Percentiles rank a stretch among this genome's conserved stretches.
Evolutionary conservation across 2,329 filamentous ascomycete species (phyloP).

Genomic region (Tolypocladium tundrense): DNA sequence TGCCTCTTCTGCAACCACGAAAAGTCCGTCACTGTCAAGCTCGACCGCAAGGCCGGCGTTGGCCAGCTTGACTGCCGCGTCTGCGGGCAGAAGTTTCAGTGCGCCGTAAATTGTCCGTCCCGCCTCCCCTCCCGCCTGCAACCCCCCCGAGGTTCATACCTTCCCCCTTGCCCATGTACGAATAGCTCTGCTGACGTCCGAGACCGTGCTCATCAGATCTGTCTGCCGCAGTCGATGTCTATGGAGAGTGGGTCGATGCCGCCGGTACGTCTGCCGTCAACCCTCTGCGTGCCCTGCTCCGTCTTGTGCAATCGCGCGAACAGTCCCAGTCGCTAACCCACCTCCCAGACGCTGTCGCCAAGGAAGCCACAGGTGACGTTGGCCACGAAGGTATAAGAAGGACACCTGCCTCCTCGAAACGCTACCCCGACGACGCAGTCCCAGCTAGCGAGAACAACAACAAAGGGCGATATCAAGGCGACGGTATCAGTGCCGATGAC

Average conservation of each 20-base stretch:
- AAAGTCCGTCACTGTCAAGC: slow-evolving; percentile 78
- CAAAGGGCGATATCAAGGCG: slow-evolving; percentile 39
- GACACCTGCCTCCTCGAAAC: slow-evolving; percentile 6
- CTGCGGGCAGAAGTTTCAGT: slow-evolving; percentile 90
- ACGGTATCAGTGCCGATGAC: slow-evolving; percentile 42
- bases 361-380: slow-evolving; percentile 26
- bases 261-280: slow-evolving; percentile 32
- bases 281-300: not conserved
- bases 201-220: slow-evolving; percentile 48
- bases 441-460: slow-evolving; percentile 43
- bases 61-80: slow-evolving; percentile 83
- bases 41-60: slow-evolving; percentile 86
- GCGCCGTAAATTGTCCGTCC: slow-evolving; percentile 74
- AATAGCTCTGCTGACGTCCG: slow-evolving; percentile 6
- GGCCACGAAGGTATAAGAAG: slow-evolving; percentile 16
- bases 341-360: slow-evolving; percentile 37
- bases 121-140: not conserved
- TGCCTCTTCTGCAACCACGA: slow-evolving; percentile 99
- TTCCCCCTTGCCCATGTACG: too few species aligned
- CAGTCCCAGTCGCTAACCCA: not conserved
- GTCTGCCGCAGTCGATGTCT: slow-evolving; percentile 86
- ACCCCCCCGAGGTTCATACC: too few species aligned
- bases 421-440: slow-evolving; percentile 13
- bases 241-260: slow-evolving; percentile 96
- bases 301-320: not conserved